Percentiles rank a stretch among this genome's conserved stretches.
These are phyloP conservation scores for Rhododendron ovatum DNA, from an alignment of 148 eudicot genomes.

Conservation along the genomic window DNA sequence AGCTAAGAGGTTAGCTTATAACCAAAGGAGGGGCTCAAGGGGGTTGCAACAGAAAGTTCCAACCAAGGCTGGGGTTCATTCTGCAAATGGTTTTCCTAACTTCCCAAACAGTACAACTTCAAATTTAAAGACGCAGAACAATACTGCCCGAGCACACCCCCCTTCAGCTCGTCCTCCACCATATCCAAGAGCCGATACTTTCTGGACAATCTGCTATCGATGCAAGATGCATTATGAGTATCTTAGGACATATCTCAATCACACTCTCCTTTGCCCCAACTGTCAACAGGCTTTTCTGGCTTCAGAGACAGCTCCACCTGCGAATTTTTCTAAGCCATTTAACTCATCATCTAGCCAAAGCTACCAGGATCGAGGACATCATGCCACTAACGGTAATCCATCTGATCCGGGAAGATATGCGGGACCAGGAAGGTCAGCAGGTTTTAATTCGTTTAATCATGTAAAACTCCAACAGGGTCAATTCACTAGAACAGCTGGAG, in stretches of 20 bases:
- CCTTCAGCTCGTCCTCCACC: slow-evolving; percentile 26
- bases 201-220: slow-evolving; percentile 75
- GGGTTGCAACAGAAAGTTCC: slow-evolving; percentile 42
- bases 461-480: slow-evolving; percentile 10
- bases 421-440: slow-evolving; percentile 16
- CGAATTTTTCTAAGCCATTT: slow-evolving; percentile 29
- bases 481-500: slow-evolving; percentile 12
- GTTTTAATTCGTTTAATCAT: slow-evolving; percentile 10
- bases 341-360: slow-evolving; percentile 22
- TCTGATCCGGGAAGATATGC: slow-evolving; percentile 14
- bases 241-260: slow-evolving; percentile 52
- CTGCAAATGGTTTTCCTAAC: slow-evolving; percentile 46
- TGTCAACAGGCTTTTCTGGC: slow-evolving; percentile 61
- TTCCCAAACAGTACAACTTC: slow-evolving; percentile 21
- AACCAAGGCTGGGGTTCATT: slow-evolving; percentile 28
- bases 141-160: slow-evolving; percentile 21
- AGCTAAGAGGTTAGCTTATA: slow-evolving; percentile 56
- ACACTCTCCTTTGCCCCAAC: slow-evolving; percentile 66
- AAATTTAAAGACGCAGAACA: slow-evolving; percentile 26
- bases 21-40: slow-evolving; percentile 46
- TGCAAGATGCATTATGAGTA: slow-evolving; percentile 93
- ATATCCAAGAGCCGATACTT: slow-evolving; percentile 49
- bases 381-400: slow-evolving; percentile 10
- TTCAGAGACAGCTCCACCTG: slow-evolving; percentile 58
- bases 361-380: slow-evolving; percentile 28